phyloP scores from a whole-genome alignment of 495 filamentous ascomycete genomes.

The Hypoxylon trugodes region DNA sequence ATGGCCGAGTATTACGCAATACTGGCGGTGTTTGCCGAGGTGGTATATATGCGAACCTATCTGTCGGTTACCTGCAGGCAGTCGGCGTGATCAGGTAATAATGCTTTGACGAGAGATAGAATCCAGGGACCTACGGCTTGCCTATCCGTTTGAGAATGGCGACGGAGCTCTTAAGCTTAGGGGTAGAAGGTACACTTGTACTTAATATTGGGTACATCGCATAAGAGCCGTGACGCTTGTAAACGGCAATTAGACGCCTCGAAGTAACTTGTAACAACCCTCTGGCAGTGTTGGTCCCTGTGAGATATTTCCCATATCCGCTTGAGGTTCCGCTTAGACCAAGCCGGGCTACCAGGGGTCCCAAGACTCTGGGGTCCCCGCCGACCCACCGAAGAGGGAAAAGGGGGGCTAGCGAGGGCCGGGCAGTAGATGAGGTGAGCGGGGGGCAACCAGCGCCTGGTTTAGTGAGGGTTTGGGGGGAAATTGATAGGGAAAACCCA shows the following conservation, averaged over 20 bases:
- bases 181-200: slow-evolving; percentile 37
- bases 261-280: background rate
- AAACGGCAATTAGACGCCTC: slow-evolving; percentile 20
- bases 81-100: slow-evolving; percentile 25
- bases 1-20: slow-evolving; percentile 32
- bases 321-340: slow-evolving; percentile 17
- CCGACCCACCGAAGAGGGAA: slow-evolving; percentile 30
- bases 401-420: slow-evolving; percentile 20
- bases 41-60: slow-evolving; percentile 34
- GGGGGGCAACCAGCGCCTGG: slow-evolving; percentile 20
- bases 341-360: slow-evolving; percentile 17
- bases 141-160: slow-evolving; percentile 11
- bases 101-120: slow-evolving; percentile 10
- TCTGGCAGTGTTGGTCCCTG: background rate
- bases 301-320: slow-evolving; percentile 18
- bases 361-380: slow-evolving; percentile 35
- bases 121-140: slow-evolving; percentile 27
- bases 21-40: slow-evolving; percentile 34
- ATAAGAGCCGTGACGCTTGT: slow-evolving; percentile 26
- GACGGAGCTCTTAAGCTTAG: background rate
- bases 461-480: slow-evolving; percentile 30
- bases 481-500: slow-evolving; percentile 26
- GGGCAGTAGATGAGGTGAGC: slow-evolving; percentile 24
- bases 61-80: slow-evolving; percentile 27
- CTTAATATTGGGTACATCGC: slow-evolving; percentile 19